A percentile compares a stretch with the other conserved stretches of the same genome.
Evolutionary conservation across 495 filamentous ascomycete genomes (phyloP).

Genomic region (Terfezia claveryi): DNA sequence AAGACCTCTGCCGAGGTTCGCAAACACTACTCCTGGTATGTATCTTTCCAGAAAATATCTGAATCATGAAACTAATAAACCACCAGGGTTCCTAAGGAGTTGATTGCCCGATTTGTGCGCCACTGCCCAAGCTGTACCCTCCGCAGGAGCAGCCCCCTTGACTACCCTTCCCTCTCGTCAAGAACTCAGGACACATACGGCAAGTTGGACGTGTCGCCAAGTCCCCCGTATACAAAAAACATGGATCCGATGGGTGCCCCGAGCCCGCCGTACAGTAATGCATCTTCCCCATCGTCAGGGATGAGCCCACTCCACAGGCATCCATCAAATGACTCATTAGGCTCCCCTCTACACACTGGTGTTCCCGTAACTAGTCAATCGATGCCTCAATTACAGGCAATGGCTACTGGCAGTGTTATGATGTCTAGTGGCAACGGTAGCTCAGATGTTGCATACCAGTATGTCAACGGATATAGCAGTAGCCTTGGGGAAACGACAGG

Average conservation of each 20-base stretch:
- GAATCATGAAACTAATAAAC: slow-evolving; percentile 1
- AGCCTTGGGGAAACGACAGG: not conserved
- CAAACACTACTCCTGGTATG: slow-evolving; percentile 35
- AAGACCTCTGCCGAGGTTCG: slow-evolving; percentile 37
- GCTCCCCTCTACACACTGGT: not conserved
- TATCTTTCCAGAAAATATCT: not conserved
- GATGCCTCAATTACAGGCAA: not conserved
- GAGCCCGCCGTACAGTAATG: not conserved
- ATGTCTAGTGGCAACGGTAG: not conserved
- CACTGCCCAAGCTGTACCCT: slow-evolving; percentile 28
- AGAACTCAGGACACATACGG: not conserved
- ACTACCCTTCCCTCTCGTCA: not conserved
- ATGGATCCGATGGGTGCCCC: not conserved
- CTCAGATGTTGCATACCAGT: not conserved
- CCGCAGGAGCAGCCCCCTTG: slow-evolving; percentile 14
- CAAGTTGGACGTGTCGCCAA: not conserved
- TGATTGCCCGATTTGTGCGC: slow-evolving; percentile 36
- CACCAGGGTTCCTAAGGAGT: slow-evolving; percentile 33
- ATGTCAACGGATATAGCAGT: not conserved
- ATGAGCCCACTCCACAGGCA: not conserved
- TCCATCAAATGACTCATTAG: not conserved
- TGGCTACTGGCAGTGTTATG: not conserved
- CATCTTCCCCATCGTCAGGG: not conserved
- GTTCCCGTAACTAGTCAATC: too few relatives aligned
- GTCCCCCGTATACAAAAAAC: not conserved